A percentile compares a stretch with the other conserved stretches of the same genome.
phyloP scores from a whole-genome alignment of 2,329 filamentous ascomycete species.

The Exophiala oligosperma region DNA sequence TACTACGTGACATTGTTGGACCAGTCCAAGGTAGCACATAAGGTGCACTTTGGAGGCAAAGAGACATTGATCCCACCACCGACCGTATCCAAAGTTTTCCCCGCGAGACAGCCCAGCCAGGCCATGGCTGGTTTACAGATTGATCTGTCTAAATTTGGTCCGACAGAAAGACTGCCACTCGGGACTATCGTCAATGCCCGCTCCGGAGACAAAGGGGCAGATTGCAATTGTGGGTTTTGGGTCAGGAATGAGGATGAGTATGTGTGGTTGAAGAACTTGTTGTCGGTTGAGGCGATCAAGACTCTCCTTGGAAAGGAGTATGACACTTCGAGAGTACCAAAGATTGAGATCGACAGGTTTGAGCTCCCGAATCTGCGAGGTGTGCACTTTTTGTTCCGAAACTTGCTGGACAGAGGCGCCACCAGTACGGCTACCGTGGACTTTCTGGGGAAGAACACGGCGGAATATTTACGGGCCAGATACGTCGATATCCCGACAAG shows the following conservation, averaged over 20 bases:
- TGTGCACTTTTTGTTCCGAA: slow-evolving; percentile 42
- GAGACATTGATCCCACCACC: slow-evolving; percentile 30
- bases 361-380: slow-evolving; percentile 46
- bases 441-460: slow-evolving; percentile 43
- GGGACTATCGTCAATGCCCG: slow-evolving; percentile 37
- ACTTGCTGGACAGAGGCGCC: slow-evolving; percentile 39
- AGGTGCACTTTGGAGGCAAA: slow-evolving; percentile 31
- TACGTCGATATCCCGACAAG: slow-evolving; percentile 38
- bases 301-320: slow-evolving; percentile 42
- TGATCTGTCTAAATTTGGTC: slow-evolving; percentile 31
- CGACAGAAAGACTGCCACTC: slow-evolving; percentile 32
- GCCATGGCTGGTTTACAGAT: slow-evolving; percentile 24
- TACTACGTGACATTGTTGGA: slow-evolving; percentile 34
- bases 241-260: slow-evolving; percentile 34
- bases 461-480: slow-evolving; percentile 38
- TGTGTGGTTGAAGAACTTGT: slow-evolving; percentile 31
- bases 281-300: slow-evolving; percentile 26
- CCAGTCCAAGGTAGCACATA: slow-evolving; percentile 32
- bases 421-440: slow-evolving; percentile 38
- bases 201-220: slow-evolving; percentile 38
- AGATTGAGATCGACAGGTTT: slow-evolving; percentile 45
- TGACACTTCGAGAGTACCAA: slow-evolving; percentile 26
- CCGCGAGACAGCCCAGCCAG: slow-evolving; percentile 29
- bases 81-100: slow-evolving; percentile 27
- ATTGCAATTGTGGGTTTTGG: slow-evolving; percentile 41